Evolutionary conservation across 441 rosid genomes (phyloP).

Genomic region (Omphalea diandra): DNA sequence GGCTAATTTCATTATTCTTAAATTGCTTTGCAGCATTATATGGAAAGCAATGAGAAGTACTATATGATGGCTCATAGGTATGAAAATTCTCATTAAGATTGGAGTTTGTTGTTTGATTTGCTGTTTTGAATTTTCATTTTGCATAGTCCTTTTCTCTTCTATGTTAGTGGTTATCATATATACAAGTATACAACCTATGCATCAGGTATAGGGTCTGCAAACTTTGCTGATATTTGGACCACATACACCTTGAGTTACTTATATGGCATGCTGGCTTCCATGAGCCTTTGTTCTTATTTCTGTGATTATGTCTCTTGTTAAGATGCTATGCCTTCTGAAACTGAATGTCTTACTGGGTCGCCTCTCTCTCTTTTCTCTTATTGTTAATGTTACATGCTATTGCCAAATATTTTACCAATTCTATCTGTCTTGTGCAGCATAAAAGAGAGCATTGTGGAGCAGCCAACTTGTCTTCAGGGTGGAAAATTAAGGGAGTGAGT

Average conservation of each 20-base stretch:
- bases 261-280: neutral
- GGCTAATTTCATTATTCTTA: constrained; percentile 22
- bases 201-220: neutral
- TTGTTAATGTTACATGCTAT: neutral
- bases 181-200: neutral
- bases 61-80: constrained; percentile 98
- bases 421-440: constrained; percentile 57
- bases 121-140: neutral
- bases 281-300: constrained; percentile 5
- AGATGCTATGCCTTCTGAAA: constrained; percentile 10
- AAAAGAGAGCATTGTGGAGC: constrained; percentile 82
- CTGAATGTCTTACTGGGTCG: neutral
- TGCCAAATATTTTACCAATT: constrained; percentile 16
- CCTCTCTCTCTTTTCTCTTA: neutral
- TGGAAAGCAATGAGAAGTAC: constrained; percentile 98
- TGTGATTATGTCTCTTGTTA: neutral
- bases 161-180: neutral
- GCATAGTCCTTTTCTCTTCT: neutral
- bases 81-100: constrained; percentile 2
- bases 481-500: constrained; percentile 97
- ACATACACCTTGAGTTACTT: neutral
- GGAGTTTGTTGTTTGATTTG: constrained; percentile 5
- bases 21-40: constrained; percentile 67
- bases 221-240: neutral
- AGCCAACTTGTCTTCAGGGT: constrained; percentile 67